Base-by-base conservation (phyloP, 1,284 basidiomycete species). In the Phylloboletellus chloephorus region DNA sequence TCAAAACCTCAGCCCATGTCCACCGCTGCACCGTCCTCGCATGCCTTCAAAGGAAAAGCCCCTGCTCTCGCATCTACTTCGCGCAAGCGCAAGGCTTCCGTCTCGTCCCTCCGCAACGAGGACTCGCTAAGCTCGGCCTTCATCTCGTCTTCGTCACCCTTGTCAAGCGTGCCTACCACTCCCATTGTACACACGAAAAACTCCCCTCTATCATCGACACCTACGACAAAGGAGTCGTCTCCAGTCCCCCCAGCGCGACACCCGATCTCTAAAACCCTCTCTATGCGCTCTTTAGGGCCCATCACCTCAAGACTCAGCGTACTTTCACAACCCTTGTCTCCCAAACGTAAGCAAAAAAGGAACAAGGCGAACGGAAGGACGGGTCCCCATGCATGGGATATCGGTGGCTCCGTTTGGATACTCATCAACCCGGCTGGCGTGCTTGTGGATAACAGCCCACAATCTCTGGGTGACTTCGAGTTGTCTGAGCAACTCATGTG, bases 391-490 rank as follows among this genome's bases (percentile, higher is more conserved):
- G 19, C 20, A 40, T 47, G 51, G 51, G 24, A 53, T 9, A 49
- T 68, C 21, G 69, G 64, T 35, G 52, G 53, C 43, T 58, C 60
- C 19, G 65, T 71, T 2, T 73, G 68, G 67, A 60, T 72, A 3
- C 58, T 67, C 1, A 47, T 74, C 32, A 60, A 69, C 37, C 50
- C 59, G 7, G 49, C 49, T n/a, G 67, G 60, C n/a, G 47, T 52
- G 3, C 52, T 67, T 10, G 61, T 57, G 9, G 44, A 47, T 31
- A 45, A 26, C 8, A 52, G 56, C 13, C 50, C 51, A 2, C 53
- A 50, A 16, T 44, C 54, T 31, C 52, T 37, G 25, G 38, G 12
- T 12, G 24, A 38, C 11, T n/a, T 15, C 23, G 39, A 45, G 4
- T 2, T 15, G 6, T 35, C 46, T 5, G 57, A 51, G n/a, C 56